These are phyloP conservation scores for Avena sativa DNA, from an alignment of 176 grass and related monocot species.

Conservation along the genomic window DNA sequence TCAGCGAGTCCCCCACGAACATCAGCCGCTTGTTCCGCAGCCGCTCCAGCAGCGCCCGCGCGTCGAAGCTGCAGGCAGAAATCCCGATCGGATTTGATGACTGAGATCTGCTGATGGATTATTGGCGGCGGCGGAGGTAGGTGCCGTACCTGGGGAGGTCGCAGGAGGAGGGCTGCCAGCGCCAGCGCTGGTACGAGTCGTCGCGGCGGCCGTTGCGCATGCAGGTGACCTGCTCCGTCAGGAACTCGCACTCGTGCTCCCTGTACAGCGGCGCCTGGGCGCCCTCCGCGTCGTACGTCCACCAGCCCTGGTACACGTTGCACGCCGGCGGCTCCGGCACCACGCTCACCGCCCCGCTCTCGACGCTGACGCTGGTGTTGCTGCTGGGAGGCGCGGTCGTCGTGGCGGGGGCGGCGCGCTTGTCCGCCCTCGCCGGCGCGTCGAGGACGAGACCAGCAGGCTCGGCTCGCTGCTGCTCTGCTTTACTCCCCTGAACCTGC, in stretches of 20 bases:
- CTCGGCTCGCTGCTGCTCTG: background rate
- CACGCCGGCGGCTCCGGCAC: slow-evolving; percentile 43
- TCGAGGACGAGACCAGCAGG: background rate
- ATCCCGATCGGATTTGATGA: background rate
- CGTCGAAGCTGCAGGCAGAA: slow-evolving; percentile 53
- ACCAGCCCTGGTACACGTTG: slow-evolving; percentile 68
- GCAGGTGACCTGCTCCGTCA: slow-evolving; percentile 97
- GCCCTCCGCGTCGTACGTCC: slow-evolving; percentile 68
- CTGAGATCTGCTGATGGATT: background rate
- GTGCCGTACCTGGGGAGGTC: slow-evolving; percentile 53
- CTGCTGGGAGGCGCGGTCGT: background rate
- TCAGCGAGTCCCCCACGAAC: slow-evolving; percentile 87
- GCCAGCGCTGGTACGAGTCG: slow-evolving; percentile 83
- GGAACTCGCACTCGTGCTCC: slow-evolving; percentile 80
- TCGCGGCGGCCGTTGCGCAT: slow-evolving; percentile 88
- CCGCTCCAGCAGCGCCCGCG: slow-evolving; percentile 62
- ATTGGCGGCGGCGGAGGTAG: background rate
- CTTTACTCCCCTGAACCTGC: background rate
- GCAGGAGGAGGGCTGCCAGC: slow-evolving; percentile 76
- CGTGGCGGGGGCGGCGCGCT: background rate
- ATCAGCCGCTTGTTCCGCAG: slow-evolving; percentile 76
- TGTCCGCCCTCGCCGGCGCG: background rate
- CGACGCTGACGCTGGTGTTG: background rate
- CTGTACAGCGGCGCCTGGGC: slow-evolving; percentile 56
- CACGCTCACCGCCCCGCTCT: background rate